Evolutionary conservation across 768 basidiomycete genomes (phyloP).

Genomic region (Amanita molliuscula): DNA sequence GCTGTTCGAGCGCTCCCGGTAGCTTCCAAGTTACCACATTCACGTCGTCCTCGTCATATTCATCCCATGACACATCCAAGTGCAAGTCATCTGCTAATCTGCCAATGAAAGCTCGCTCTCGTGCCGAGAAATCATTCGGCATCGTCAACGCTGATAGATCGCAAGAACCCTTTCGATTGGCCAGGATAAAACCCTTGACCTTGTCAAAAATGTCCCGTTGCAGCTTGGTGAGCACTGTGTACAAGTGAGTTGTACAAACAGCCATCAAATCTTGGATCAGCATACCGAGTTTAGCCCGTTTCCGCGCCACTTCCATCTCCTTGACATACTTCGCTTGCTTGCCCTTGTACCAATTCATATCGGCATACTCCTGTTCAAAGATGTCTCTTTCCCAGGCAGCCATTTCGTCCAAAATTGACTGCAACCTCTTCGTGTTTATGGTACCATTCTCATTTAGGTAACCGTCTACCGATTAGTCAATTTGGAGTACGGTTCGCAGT

Average conservation of each 20-base stretch:
- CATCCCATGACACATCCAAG: constrained; percentile 83
- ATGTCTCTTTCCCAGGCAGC: constrained; percentile 79
- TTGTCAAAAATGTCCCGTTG: constrained; percentile 74
- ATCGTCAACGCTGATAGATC: constrained; percentile 41
- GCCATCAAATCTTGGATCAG: neutral
- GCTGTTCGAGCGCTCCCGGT: constrained; percentile 31
- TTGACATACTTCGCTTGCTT: constrained; percentile 72
- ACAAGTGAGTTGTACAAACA: neutral
- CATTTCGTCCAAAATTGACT: constrained; percentile 85
- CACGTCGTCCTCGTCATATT: constrained; percentile 75
- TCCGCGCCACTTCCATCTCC: constrained; percentile 52
- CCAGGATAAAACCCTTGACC: constrained; percentile 67
- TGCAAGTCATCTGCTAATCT: constrained; percentile 71
- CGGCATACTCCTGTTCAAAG: constrained; percentile 87
- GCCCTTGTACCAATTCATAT: constrained; percentile 89
- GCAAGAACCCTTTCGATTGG: constrained; percentile 25
- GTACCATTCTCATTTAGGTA: constrained; percentile 88
- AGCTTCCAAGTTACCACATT: constrained; percentile 65
- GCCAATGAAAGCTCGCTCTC: constrained; percentile 72
- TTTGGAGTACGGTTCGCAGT: neutral
- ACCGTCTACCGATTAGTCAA: constrained; percentile 43
- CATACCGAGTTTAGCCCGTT: constrained; percentile 55
- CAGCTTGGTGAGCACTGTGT: constrained; percentile 52
- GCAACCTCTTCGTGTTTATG: constrained; percentile 73
- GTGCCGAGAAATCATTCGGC: constrained; percentile 69